phyloP scores from a whole-genome alignment of 306 rosid genomes.

The Gleditsia sinensis region DNA sequence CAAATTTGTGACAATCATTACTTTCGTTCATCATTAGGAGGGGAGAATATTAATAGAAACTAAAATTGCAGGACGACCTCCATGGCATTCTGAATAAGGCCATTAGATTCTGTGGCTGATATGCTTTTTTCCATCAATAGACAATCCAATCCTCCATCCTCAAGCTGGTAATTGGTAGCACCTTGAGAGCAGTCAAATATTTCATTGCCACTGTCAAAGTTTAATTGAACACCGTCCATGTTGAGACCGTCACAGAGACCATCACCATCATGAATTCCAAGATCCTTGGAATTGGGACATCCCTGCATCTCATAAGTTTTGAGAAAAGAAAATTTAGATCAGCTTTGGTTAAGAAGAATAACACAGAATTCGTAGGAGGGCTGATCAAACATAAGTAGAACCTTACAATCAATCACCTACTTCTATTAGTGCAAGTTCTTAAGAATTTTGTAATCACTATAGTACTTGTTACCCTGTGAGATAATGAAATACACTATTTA shows the following conservation, averaged over 20 bases:
- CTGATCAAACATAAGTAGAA: slow-evolving; percentile 22
- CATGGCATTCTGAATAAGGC: slow-evolving; percentile 52
- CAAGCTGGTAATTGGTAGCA: slow-evolving; percentile 49
- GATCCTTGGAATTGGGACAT: slow-evolving; percentile 49
- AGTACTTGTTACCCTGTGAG: slow-evolving; percentile 24
- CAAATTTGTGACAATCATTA: slow-evolving; percentile 27
- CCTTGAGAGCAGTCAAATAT: slow-evolving; percentile 55
- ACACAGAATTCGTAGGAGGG: not conserved
- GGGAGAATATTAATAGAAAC: slow-evolving; percentile 17
- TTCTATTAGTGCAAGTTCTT: not conserved
- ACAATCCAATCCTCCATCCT: slow-evolving; percentile 62
- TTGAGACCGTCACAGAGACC: slow-evolving; percentile 58
- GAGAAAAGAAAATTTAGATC: not conserved
- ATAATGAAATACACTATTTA: not conserved
- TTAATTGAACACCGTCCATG: slow-evolving; percentile 46
- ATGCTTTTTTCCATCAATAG: slow-evolving; percentile 59
- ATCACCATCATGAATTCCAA: slow-evolving; percentile 44
- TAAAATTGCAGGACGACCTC: slow-evolving; percentile 56
- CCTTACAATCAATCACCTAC: not conserved
- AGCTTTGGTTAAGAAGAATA: slow-evolving; percentile 5
- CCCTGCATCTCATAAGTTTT: slow-evolving; percentile 46
- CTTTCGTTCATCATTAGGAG: slow-evolving; percentile 23
- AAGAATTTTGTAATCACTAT: not conserved
- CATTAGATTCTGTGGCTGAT: slow-evolving; percentile 60
- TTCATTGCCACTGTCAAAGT: slow-evolving; percentile 51